phyloP scores from a whole-genome alignment of 139 green algal species.

The Monoraphidium neglectum region DNA sequence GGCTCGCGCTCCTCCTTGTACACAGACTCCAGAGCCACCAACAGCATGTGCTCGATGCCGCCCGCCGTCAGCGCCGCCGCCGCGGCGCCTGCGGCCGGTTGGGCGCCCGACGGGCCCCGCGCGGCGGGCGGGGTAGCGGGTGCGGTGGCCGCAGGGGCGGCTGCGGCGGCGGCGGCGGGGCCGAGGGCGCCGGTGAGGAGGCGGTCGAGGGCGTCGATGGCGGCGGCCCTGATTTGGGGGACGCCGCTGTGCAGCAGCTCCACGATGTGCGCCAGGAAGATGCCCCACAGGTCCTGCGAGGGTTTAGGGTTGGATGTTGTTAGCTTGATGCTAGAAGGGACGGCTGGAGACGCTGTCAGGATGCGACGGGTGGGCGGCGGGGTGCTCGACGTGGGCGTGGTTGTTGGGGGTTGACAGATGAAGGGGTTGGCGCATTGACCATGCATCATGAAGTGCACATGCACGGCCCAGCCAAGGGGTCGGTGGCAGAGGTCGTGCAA shows the following conservation, averaged over 20 bases:
- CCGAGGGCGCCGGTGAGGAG: slow-evolving; percentile 62
- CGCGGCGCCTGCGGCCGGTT: slow-evolving; percentile 4
- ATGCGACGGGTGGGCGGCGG: too few relatives aligned
- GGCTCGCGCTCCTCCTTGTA: slow-evolving; percentile 60
- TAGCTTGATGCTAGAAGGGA: too few relatives aligned
- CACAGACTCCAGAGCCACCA: slow-evolving; percentile 72
- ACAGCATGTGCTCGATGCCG: slow-evolving; percentile 81
- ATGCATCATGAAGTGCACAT: too few relatives aligned
- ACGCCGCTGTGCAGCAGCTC: slow-evolving; percentile 59
- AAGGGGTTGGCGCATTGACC: too few relatives aligned
- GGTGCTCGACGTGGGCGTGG: too few relatives aligned
- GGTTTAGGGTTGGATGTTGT: slow-evolving; percentile 67
- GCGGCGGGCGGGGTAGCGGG: neutral
- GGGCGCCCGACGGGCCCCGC: neutral
- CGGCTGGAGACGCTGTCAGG: too few relatives aligned
- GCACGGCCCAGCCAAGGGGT: too few relatives aligned
- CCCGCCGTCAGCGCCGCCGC: slow-evolving; percentile 3
- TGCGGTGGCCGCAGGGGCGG: neutral
- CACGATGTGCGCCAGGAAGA: slow-evolving; percentile 78
- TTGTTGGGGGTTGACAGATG: too few relatives aligned
- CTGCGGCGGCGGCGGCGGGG: neutral
- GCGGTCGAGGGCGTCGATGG: slow-evolving; percentile 69
- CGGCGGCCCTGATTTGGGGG: slow-evolving; percentile 48
- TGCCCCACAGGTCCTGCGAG: slow-evolving; percentile 77
- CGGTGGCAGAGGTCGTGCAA: too few relatives aligned